These are phyloP conservation scores for Aspergillus leporis DNA, from an alignment of 495 filamentous ascomycete species.

Conservation along the genomic window DNA sequence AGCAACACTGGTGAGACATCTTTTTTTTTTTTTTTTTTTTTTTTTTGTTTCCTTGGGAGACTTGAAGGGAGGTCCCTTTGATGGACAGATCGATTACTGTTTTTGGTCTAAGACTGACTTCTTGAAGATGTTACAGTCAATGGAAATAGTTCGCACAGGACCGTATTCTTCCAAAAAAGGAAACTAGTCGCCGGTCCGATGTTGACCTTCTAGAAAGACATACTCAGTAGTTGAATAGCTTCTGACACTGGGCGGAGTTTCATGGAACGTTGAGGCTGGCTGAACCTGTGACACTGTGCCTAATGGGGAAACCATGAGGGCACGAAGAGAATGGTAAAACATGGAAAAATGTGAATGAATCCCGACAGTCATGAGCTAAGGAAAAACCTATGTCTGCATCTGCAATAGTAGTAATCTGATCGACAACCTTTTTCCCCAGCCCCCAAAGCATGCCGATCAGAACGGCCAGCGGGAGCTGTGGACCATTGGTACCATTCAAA, in stretches of 20 bases:
- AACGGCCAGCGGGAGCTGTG: conserved; percentile 14
- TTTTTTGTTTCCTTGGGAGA: not conserved
- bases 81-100: not conserved
- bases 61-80: not conserved
- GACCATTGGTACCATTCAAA: not conserved
- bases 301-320: not conserved
- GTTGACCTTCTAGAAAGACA: no score
- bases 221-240: no score
- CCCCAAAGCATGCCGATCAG: conserved; percentile 20
- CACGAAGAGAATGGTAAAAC: not conserved
- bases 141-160: no score
- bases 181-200: no score
- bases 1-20: not conserved
- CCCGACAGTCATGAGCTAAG: not conserved
- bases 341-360: not conserved
- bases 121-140: no score
- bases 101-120: not conserved
- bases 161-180: no score
- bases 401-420: conserved; percentile 9
- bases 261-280: conserved; percentile 1
- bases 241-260: not conserved
- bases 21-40: not conserved
- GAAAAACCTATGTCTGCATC: not conserved
- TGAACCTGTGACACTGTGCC: not conserved
- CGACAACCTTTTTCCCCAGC: conserved; percentile 10